phyloP scores from a whole-genome alignment of 805 yeast genomes.

The Candida silvatica region DNA sequence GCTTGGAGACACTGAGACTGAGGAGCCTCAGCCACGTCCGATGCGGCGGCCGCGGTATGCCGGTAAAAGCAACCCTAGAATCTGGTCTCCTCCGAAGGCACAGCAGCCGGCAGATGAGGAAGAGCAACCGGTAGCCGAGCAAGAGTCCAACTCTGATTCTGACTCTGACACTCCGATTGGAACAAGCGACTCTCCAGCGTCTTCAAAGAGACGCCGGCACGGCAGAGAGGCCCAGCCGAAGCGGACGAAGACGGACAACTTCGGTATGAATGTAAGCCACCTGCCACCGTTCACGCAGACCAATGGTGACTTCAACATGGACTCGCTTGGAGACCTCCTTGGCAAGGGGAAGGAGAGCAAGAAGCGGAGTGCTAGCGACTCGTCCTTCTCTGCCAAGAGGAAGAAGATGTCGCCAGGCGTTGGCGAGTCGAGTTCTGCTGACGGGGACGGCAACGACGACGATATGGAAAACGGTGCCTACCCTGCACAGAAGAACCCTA shows the following conservation, averaged over 20 bases:
- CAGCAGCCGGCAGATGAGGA: no score
- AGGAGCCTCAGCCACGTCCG: background rate
- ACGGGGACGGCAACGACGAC: conserved; percentile 1
- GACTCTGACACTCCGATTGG: background rate
- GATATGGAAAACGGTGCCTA: background rate
- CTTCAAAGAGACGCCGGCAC: background rate
- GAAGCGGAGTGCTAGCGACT: background rate
- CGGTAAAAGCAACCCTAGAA: background rate
- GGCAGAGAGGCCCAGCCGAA: conserved; percentile 1
- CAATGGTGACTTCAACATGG: conserved; percentile 22
- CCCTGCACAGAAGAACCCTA: conserved; percentile 1
- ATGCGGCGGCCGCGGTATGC: background rate
- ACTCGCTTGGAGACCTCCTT: conserved; percentile 14
- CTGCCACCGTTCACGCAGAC: conserved; percentile 24
- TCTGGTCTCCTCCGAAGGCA: background rate
- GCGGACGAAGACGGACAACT: conserved; percentile 4
- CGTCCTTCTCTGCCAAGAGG: background rate
- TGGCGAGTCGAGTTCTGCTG: background rate
- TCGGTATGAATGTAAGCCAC: conserved; percentile 8
- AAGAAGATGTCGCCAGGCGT: background rate
- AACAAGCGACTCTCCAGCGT: background rate
- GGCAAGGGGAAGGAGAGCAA: conserved; percentile 1
- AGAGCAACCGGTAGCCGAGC: no score
- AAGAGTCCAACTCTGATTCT: background rate
- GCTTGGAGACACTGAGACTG: conserved; percentile 3